Conservation (phyloP, 805 yeast genomes). For the Wickerhamiella domercqiae region DNA sequence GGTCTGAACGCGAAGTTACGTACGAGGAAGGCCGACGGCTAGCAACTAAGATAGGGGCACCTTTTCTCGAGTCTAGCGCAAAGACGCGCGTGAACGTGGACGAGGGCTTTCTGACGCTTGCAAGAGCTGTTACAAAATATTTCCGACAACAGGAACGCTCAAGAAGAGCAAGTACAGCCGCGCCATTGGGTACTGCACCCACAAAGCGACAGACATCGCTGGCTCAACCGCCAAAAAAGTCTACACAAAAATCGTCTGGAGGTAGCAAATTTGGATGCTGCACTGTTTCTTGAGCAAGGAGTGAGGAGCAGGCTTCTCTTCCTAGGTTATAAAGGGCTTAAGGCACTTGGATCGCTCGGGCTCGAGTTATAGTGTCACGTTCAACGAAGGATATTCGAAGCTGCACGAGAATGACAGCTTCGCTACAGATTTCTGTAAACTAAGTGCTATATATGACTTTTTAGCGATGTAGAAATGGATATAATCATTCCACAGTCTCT, state of each 20-base stretch:
- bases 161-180: not conserved
- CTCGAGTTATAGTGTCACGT: no score
- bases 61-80: slow-evolving; percentile 82
- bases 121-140: slow-evolving; percentile 19
- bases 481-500: not conserved
- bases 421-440: no score
- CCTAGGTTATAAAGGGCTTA: not conserved
- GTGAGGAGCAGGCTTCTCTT: not conserved
- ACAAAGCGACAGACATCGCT: not conserved
- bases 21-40: slow-evolving; percentile 71
- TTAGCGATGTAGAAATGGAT: not conserved
- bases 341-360: no score
- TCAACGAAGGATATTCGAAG: no score
- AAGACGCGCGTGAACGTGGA: slow-evolving; percentile 84
- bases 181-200: not conserved
- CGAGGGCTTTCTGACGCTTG: slow-evolving; percentile 52
- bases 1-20: slow-evolving; percentile 63
- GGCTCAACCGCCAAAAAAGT: not conserved
- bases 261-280: not conserved
- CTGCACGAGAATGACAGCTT: no score
- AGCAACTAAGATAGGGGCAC: slow-evolving; percentile 45
- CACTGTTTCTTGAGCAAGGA: not conserved
- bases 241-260: not conserved
- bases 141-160: slow-evolving; percentile 10
- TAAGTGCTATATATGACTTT: not conserved